phyloP scores from a whole-genome alignment of 2,329 filamentous ascomycete genomes.

The Sphaerulina vaccinii region DNA sequence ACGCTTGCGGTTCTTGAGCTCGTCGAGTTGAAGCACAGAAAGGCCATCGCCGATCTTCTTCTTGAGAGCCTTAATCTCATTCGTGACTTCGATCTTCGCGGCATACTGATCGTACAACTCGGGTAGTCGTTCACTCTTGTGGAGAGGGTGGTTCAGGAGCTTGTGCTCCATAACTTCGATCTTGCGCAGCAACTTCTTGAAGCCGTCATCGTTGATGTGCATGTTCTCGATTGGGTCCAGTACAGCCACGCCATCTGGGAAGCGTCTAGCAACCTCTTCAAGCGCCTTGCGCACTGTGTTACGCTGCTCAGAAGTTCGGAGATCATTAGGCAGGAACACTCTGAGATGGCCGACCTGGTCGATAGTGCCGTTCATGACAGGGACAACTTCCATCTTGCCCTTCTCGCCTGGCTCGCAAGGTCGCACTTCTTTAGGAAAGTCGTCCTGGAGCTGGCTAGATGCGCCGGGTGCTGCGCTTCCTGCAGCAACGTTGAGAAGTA shows the following conservation, averaged over 20 bases:
- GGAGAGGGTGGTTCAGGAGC: constrained; percentile 82
- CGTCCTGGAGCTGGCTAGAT: constrained; percentile 40
- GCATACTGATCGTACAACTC: constrained; percentile 86
- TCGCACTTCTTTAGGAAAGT: constrained; percentile 62
- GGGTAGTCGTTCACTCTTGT: constrained; percentile 81
- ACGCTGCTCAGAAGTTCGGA: constrained; percentile 66
- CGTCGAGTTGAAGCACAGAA: constrained; percentile 88
- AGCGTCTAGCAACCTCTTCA: constrained; percentile 77
- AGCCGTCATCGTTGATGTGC: constrained; percentile 86
- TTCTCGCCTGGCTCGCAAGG: constrained; percentile 63
- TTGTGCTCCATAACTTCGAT: constrained; percentile 95
- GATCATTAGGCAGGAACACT: constrained; percentile 76
- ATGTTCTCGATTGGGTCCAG: constrained; percentile 96
- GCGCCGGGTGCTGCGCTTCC: constrained; percentile 49
- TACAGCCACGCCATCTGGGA: constrained; percentile 86
- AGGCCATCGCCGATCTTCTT: constrained; percentile 82
- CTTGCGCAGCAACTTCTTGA: constrained; percentile 89
- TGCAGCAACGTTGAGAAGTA: constrained; percentile 66
- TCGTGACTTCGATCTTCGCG: constrained; percentile 70
- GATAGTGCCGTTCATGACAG: constrained; percentile 81
- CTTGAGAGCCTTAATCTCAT: constrained; percentile 83
- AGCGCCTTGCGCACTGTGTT: constrained; percentile 67
- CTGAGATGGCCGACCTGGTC: constrained; percentile 81
- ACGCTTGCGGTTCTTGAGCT: constrained; percentile 92
- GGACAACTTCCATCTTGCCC: constrained; percentile 76